Percentiles rank a stretch among this genome's conserved stretches.
These are phyloP conservation scores for Begonia peltatifolia DNA, from an alignment of 306 rosid species.

Conservation along the genomic window DNA sequence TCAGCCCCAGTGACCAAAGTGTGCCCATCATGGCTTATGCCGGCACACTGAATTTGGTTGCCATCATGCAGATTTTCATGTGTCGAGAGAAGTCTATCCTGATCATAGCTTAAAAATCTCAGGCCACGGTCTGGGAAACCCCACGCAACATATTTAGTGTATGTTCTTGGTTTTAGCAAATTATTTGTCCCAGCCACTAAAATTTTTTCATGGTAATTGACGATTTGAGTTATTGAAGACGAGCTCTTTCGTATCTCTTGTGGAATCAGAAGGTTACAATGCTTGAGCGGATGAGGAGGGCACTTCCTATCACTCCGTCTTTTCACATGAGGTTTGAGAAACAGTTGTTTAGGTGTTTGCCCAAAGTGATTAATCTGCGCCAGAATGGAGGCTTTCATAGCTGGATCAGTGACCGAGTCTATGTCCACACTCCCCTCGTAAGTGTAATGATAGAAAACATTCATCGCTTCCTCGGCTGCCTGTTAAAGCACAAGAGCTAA, in stretches of 20 bases:
- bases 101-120: constrained; percentile 90
- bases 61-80: constrained; percentile 96
- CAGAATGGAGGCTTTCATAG: constrained; percentile 97
- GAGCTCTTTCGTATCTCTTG: constrained; percentile 70
- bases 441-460: constrained; percentile 95
- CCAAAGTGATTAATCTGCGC: constrained; percentile 99
- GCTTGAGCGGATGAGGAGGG: constrained; percentile 92
- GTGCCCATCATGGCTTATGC: constrained; percentile 83
- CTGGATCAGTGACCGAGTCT: constrained; percentile 94
- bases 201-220: constrained; percentile 62
- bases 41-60: constrained; percentile 74
- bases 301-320: constrained; percentile 65
- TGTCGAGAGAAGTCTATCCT: constrained; percentile 82
- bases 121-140: constrained; percentile 95
- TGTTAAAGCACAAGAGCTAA: constrained; percentile 18
- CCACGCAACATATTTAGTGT: constrained; percentile 89
- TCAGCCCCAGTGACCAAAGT: constrained; percentile 92
- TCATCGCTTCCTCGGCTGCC: constrained; percentile 97
- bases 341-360: constrained; percentile 97
- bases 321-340: constrained; percentile 79
- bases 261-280: constrained; percentile 55
- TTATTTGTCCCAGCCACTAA: constrained; percentile 62
- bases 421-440: constrained; percentile 98
- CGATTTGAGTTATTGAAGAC: constrained; percentile 78
- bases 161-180: constrained; percentile 86